phyloP scores from a whole-genome alignment of 1,284 basidiomycete species.

The Ceratobasidium theobromae region DNA sequence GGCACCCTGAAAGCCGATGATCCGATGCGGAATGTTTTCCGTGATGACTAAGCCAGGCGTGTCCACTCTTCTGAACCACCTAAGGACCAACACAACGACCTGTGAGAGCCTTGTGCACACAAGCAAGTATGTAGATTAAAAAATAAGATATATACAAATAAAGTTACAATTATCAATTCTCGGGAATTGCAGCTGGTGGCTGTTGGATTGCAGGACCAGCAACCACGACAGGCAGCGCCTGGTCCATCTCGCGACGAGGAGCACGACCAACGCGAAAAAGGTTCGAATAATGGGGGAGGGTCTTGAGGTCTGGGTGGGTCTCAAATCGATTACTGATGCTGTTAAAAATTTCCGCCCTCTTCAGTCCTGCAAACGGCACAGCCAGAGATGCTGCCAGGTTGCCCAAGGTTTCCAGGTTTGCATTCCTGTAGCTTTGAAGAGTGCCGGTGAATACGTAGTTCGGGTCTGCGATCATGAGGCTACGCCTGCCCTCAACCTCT shows the following conservation, averaged over 20 bases:
- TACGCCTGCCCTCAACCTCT: neutral
- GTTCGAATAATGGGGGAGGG: neutral
- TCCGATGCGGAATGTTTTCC: too few relatives aligned
- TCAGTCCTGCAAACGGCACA: neutral
- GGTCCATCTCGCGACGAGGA: neutral
- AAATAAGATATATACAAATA: too few relatives aligned
- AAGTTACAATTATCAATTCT: too few relatives aligned
- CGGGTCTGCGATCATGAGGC: neutral
- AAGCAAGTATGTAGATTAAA: too few relatives aligned
- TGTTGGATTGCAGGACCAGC: too few relatives aligned
- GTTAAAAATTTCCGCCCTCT: neutral
- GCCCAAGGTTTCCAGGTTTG: neutral
- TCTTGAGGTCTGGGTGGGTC: slow-evolving; percentile 4
- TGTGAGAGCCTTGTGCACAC: too few relatives aligned
- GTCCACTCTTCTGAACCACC: too few relatives aligned
- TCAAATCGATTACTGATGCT: neutral
- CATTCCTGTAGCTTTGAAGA: neutral
- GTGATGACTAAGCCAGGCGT: too few relatives aligned
- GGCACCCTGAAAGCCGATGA: too few relatives aligned
- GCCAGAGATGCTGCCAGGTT: neutral
- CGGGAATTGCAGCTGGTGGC: too few relatives aligned
- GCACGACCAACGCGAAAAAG: neutral
- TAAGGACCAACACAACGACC: too few relatives aligned
- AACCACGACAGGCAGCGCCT: too few relatives aligned
- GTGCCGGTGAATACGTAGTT: neutral